These are phyloP conservation scores for Trapa incisa DNA, from an alignment of 345 rosid genomes.

Conservation along the genomic window DNA sequence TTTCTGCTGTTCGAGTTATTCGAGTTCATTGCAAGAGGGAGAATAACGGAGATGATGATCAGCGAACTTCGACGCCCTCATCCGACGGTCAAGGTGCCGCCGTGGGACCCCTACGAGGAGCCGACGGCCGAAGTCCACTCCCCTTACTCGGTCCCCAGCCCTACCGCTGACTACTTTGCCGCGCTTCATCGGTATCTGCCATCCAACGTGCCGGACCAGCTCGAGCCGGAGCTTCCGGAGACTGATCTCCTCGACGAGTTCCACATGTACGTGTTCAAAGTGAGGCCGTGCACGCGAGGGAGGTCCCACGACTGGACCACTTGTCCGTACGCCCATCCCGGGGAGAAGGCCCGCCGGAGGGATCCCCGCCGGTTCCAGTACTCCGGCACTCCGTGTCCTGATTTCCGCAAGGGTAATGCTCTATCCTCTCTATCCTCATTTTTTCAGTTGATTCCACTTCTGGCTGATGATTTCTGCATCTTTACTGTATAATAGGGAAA, in stretches of 20 bases:
- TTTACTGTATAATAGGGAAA: background rate
- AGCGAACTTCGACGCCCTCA: slow-evolving; percentile 28
- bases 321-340: slow-evolving; percentile 20
- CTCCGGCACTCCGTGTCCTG: slow-evolving; percentile 17
- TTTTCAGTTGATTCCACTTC: background rate
- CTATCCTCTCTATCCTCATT: background rate
- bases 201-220: slow-evolving; percentile 33
- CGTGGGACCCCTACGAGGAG: slow-evolving; percentile 38
- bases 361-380: slow-evolving; percentile 16
- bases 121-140: slow-evolving; percentile 14
- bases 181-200: slow-evolving; percentile 58
- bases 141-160: slow-evolving; percentile 16
- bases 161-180: slow-evolving; percentile 20
- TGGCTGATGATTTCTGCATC: background rate
- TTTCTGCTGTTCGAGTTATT: background rate
- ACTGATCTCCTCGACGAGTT: slow-evolving; percentile 37
- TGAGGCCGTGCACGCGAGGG: slow-evolving; percentile 15
- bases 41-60: slow-evolving; percentile 37
- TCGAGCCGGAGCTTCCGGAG: slow-evolving; percentile 14
- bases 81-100: slow-evolving; percentile 49
- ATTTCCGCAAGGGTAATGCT: slow-evolving; percentile 33
- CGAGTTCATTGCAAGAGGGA: background rate
- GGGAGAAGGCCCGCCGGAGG: slow-evolving; percentile 19
- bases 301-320: slow-evolving; percentile 19
- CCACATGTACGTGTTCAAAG: slow-evolving; percentile 18